Evolutionary conservation across 208 protist genomes (phyloP), one percentile per base, ranked within the genome.

Genomic region (Zelonia costaricensis): DNA sequence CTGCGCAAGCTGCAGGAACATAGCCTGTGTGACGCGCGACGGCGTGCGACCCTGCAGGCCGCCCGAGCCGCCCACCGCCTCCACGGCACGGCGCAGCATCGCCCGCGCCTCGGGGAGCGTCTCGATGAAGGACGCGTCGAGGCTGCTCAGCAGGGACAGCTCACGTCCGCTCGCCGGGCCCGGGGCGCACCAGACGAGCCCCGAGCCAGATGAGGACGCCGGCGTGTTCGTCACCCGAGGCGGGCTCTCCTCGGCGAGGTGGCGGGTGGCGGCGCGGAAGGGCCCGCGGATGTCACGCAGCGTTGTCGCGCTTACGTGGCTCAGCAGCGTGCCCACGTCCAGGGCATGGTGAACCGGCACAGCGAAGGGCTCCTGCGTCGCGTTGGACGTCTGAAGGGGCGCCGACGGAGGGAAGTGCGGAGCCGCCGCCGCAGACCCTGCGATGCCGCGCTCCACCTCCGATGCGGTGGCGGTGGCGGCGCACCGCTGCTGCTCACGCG

Each of bases 1-100:
- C 63, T 88, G 62, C 6, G 80, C 87, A 44, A 89, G 73, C 39
- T 89, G 79, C 16, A 68, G 52, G 54, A 93, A 83, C 40, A 90
- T 45, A 28, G 83, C 52, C 22, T 85, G 84, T 40, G 80, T 84
- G 23, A 49, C 62, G 54, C 73, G 69, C 8, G 80, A 68, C 23
- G 74, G 45, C 38, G 75, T 40, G 56, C 43, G 69, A 16, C 45
- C 9, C 15, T 46, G 40, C n/a, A n/a, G 40, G 40, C 68, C 23
- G 18, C 72, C 69, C 25, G 38, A 27, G 28, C 75, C 64, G 57
- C 78, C 80, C 43, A 76, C 66, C 39, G 59, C 66, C 46, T 70
- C 74, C 25, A 87, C 47, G 25, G 65, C 67, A 25, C 78, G 65
- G 35, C 74, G 71, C 59, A 93, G 74, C 33, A 77, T 77, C 62